Percentiles rank a stretch among this genome's conserved stretches.
These are phyloP conservation scores for Phytophthora quininea DNA, from an alignment of 352 stramenopile species.

Conservation along the genomic window DNA sequence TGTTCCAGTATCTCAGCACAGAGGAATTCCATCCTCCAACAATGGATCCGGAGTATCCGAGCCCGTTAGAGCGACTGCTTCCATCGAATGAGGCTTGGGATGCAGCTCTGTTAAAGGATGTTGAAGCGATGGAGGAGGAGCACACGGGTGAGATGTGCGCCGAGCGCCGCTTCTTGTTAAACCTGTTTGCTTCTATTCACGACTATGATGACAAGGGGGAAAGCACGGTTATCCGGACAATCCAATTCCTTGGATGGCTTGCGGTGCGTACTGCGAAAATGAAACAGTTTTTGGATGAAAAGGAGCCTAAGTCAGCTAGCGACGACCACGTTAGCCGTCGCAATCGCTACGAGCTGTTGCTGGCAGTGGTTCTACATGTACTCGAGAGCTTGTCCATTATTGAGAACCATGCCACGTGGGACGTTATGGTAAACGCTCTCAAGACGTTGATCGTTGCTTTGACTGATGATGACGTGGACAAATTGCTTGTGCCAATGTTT, in stretches of 20 bases:
- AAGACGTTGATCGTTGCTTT: conserved; percentile 74
- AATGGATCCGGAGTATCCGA: conserved; percentile 52
- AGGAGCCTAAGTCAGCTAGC: conserved; percentile 24
- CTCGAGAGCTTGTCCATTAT: conserved; percentile 89
- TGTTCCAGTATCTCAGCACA: conserved; percentile 82
- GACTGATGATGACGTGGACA: conserved; percentile 60
- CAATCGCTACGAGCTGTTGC: conserved; percentile 69
- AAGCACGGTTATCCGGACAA: conserved; percentile 82
- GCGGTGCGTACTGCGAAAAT: conserved; percentile 70
- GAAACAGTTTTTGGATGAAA: conserved; percentile 55
- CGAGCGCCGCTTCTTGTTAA: conserved; percentile 79
- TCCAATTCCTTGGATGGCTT: conserved; percentile 84
- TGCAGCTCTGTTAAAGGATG: conserved; percentile 58
- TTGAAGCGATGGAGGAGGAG: conserved; percentile 68
- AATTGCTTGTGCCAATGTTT: conserved; percentile 80
- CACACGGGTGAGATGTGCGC: conserved; percentile 72
- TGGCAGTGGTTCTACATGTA: conserved; percentile 81
- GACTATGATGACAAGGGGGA: conserved; percentile 90
- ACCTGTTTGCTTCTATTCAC: conserved; percentile 86
- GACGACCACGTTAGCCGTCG: conserved; percentile 32
- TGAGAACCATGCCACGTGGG: conserved; percentile 89
- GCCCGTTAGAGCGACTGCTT: conserved; percentile 60
- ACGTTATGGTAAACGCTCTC: conserved; percentile 87
- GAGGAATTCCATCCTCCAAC: conserved; percentile 68
- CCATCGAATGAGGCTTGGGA: conserved; percentile 61